Evolutionary conservation across 164 flowering plant species (phyloP).

Genomic region (Magnolia kwangsiensis): DNA sequence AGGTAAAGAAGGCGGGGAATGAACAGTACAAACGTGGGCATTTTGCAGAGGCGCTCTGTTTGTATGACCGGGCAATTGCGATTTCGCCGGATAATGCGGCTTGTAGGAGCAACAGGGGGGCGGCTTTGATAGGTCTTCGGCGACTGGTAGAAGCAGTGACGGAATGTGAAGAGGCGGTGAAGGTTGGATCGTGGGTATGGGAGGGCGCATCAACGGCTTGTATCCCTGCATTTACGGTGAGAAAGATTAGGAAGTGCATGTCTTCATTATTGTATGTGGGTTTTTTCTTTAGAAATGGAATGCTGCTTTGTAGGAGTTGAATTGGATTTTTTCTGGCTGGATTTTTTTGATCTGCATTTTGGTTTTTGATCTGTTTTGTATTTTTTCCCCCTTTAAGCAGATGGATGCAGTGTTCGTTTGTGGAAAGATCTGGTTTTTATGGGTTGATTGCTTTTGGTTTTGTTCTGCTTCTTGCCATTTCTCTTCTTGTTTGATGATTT

Average conservation of each 20-base stretch:
- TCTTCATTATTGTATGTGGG: background rate
- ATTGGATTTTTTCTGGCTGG: background rate
- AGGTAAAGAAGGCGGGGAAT: slow-evolving; percentile 68
- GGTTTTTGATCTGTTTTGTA: background rate
- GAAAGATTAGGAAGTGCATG: background rate
- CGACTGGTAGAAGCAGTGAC: slow-evolving; percentile 67
- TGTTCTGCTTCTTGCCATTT: background rate
- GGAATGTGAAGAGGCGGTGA: slow-evolving; percentile 85
- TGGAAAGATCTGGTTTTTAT: background rate
- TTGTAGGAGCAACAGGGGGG: slow-evolving; percentile 72
- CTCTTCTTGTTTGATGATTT: background rate
- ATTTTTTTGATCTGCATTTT: slow-evolving; percentile 1
- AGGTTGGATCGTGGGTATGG: slow-evolving; percentile 67
- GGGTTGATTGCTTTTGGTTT: background rate
- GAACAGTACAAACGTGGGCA: slow-evolving; percentile 75
- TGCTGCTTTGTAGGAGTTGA: background rate
- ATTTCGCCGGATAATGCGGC: slow-evolving; percentile 74
- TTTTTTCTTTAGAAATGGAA: background rate
- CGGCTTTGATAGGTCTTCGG: slow-evolving; percentile 74
- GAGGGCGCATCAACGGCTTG: slow-evolving; percentile 79
- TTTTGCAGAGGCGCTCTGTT: slow-evolving; percentile 68
- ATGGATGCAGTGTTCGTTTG: background rate
- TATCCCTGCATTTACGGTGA: slow-evolving; percentile 65
- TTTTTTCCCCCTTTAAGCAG: background rate
- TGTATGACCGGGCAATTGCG: slow-evolving; percentile 76